These are phyloP conservation scores for Suhomyces canberraensis DNA, from an alignment of 805 yeast species.

Conservation along the genomic window DNA sequence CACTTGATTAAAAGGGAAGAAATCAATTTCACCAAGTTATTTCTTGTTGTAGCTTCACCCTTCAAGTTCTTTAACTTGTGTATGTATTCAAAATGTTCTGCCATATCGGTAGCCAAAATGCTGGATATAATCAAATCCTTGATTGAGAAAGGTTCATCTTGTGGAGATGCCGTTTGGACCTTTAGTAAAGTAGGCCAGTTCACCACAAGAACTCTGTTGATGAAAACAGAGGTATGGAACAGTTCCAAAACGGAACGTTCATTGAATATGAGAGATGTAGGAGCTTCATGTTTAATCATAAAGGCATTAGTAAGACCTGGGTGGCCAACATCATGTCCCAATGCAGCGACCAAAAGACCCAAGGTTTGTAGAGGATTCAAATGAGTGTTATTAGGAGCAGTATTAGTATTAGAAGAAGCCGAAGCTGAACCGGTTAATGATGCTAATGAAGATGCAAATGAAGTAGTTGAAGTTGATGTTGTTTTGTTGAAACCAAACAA, in stretches of 20 bases:
- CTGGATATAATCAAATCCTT: slow-evolving; percentile 32
- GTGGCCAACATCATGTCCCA: slow-evolving; percentile 96
- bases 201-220: slow-evolving; percentile 31
- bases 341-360: slow-evolving; percentile 70
- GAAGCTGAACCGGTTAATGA: background rate
- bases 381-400: slow-evolving; percentile 8
- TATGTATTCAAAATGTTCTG: slow-evolving; percentile 73
- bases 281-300: slow-evolving; percentile 55
- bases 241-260: slow-evolving; percentile 75
- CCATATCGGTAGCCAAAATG: slow-evolving; percentile 80
- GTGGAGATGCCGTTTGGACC: slow-evolving; percentile 12
- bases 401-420: background rate
- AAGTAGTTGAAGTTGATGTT: background rate
- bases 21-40: slow-evolving; percentile 40
- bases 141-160: slow-evolving; percentile 15
- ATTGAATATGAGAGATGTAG: slow-evolving; percentile 59
- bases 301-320: slow-evolving; percentile 91
- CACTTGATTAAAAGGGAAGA: slow-evolving; percentile 78
- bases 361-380: slow-evolving; percentile 46
- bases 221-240: slow-evolving; percentile 71
- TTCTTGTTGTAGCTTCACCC: slow-evolving; percentile 15
- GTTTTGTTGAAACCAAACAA: background rate
- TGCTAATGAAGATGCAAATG: background rate
- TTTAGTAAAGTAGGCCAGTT: slow-evolving; percentile 48
- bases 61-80: slow-evolving; percentile 39